phyloP scores from a whole-genome alignment of 495 filamentous ascomycete genomes.

The Eremomyces bilateralis region DNA sequence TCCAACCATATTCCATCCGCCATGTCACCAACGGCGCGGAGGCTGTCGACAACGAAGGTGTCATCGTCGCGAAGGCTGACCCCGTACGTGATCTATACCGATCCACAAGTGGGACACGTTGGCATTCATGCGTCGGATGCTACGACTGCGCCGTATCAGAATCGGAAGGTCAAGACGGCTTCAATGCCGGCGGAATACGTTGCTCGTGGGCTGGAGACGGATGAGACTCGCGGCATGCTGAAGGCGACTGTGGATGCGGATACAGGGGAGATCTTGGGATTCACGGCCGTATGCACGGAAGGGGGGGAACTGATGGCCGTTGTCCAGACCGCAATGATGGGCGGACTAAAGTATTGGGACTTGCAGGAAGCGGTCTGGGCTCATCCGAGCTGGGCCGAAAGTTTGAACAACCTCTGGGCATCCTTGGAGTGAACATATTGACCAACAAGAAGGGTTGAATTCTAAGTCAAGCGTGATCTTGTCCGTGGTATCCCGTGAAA shows the following conservation, averaged over 20 bases:
- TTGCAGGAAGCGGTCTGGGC: constrained; percentile 25
- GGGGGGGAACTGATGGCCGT: constrained; percentile 32
- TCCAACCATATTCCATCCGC: constrained; percentile 16
- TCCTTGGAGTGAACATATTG: not conserved
- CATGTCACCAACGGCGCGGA: not conserved
- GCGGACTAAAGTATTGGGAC: constrained; percentile 19
- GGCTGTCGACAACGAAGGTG: constrained; percentile 13
- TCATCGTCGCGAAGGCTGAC: no score
- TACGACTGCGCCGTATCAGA: no score
- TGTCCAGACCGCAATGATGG: constrained; percentile 30
- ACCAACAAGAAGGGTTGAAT: no score
- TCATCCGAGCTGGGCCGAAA: constrained; percentile 28
- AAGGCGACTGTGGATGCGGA: constrained; percentile 27
- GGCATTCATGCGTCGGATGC: no score
- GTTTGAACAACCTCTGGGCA: constrained; percentile 28
- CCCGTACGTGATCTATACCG: constrained; percentile 30
- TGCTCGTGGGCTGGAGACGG: constrained; percentile 29
- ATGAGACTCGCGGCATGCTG: constrained; percentile 29
- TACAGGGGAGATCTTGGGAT: constrained; percentile 25
- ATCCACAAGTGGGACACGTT: constrained; percentile 30
- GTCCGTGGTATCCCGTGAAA: no score
- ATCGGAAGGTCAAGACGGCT: constrained; percentile 18
- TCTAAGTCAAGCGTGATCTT: no score
- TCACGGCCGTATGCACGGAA: constrained; percentile 27
- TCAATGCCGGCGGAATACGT: constrained; percentile 30